Evolutionary conservation across 2,329 filamentous ascomycete species (phyloP), one percentile per base, ranked within the genome.

Genomic region (Aspergillus floridensis): DNA sequence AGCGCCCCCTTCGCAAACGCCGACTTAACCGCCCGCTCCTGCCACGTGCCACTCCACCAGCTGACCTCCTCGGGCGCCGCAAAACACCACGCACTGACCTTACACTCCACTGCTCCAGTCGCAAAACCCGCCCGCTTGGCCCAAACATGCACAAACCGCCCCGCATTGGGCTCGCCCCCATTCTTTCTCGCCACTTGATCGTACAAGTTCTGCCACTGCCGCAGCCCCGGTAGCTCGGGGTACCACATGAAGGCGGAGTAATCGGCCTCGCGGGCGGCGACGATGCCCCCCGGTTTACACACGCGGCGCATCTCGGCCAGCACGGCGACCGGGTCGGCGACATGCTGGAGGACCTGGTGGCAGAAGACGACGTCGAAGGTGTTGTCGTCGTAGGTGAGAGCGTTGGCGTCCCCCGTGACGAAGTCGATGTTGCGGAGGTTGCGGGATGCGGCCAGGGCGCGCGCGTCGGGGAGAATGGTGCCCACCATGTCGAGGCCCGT

Each of bases 401-500:
- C 31, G 49, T 51, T 51, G 49, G 49, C 49, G 49, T 51, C 49
- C 16, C 49, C 49, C 8, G 26, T n/a, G 0, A 32, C 26, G 16
- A 51, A 51, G n/a, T 35, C 49, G 49, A 51, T 51, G 49, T 51
- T 51, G 49, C 12, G 12, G 49, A 51, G 10, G 6, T 22, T 24
- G 11, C 49, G 49, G 12, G 49, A 19, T 8, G n/a, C n/a, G 49
- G 49, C 49, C 7, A 19, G 26, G 16, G 31, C 19, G 26, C 49
- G 49, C 4, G 49, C 49, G 14, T 14, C 49, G 5, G 49, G n/a
- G 4, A 51, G 21, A 16, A 51, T 32, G 21, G 31, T 16, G 49
- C 21, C 49, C 3, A n/a, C 49, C 49, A 24, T 19, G 31, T 76
- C 74, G 4, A 79, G 59, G 1, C 75, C 77, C 1, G 66, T 70